phyloP scores from a whole-genome alignment of 768 basidiomycete genomes.

The Saitozyma sp. region DNA sequence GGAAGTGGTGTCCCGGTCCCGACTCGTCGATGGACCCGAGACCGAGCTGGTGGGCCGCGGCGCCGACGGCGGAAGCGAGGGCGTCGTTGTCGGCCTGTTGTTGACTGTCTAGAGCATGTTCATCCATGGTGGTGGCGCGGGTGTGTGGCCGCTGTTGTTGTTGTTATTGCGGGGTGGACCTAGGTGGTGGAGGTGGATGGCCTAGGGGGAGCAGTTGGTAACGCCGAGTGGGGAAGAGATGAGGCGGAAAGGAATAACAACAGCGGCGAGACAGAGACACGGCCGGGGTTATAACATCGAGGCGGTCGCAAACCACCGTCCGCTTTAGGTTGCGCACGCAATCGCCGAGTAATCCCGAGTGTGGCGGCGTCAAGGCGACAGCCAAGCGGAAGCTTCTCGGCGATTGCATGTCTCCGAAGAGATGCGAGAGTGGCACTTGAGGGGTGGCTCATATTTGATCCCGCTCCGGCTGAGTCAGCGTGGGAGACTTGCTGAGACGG shows the following conservation, averaged over 20 bases:
- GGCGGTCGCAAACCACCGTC: too few relatives aligned
- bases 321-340: too few relatives aligned
- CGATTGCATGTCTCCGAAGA: background rate
- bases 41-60: conserved; percentile 28
- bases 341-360: background rate
- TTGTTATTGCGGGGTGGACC: conserved; percentile 18
- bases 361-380: conserved; percentile 5
- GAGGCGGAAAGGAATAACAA: background rate
- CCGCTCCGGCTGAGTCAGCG: conserved; percentile 14
- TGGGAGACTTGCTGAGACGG: conserved; percentile 3
- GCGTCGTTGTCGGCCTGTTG: conserved; percentile 37
- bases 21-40: conserved; percentile 1
- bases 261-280: too few relatives aligned
- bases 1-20: conserved; percentile 8
- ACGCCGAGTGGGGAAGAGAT: conserved; percentile 19
- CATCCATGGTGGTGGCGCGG: conserved; percentile 17
- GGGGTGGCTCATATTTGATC: background rate
- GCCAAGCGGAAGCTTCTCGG: too few relatives aligned
- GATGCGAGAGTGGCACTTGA: background rate
- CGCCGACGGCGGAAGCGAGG: conserved; percentile 32
- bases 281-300: too few relatives aligned
- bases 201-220: conserved; percentile 5
- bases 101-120: conserved; percentile 21
- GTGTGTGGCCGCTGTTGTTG: background rate
- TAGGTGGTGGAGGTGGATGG: conserved; percentile 17